These are phyloP conservation scores for Fomitopsis serialis DNA, from an alignment of 768 basidiomycete genomes.

Conservation along the genomic window DNA sequence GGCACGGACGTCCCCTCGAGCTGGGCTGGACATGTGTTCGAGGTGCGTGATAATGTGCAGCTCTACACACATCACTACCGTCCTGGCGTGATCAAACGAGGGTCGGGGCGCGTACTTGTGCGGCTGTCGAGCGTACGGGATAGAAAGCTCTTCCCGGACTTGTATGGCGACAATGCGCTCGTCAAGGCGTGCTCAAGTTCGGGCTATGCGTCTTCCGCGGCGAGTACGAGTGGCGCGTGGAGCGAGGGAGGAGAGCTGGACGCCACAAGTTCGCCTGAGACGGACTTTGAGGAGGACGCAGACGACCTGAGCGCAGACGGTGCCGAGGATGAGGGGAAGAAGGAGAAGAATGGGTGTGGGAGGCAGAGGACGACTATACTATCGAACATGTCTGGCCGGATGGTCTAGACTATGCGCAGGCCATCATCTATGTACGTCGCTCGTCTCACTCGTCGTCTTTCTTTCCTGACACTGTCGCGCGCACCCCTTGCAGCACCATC, in stretches of 20 bases:
- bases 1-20: background rate
- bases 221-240: conserved; percentile 4
- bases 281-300: conserved; percentile 1
- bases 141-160: conserved; percentile 24
- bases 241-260: conserved; percentile 5
- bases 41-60: conserved; percentile 44
- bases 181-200: too few relatives aligned
- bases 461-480: background rate
- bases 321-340: conserved; percentile 24
- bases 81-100: conserved; percentile 47
- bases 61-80: conserved; percentile 31
- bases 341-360: conserved; percentile 57
- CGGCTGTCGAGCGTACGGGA: conserved; percentile 27
- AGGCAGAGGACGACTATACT: conserved; percentile 62
- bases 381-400: conserved; percentile 54
- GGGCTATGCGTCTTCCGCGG: background rate
- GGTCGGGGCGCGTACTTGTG: conserved; percentile 14
- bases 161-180: conserved; percentile 5
- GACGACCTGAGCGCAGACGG: conserved; percentile 2
- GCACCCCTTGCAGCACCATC: conserved; percentile 42
- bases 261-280: background rate
- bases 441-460: background rate
- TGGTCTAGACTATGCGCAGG: conserved; percentile 35
- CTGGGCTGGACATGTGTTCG: conserved; percentile 52
- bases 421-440: conserved; percentile 57